These are phyloP conservation scores for Didymella sp. DNA, from an alignment of 2,329 filamentous ascomycete genomes.

Conservation along the genomic window DNA sequence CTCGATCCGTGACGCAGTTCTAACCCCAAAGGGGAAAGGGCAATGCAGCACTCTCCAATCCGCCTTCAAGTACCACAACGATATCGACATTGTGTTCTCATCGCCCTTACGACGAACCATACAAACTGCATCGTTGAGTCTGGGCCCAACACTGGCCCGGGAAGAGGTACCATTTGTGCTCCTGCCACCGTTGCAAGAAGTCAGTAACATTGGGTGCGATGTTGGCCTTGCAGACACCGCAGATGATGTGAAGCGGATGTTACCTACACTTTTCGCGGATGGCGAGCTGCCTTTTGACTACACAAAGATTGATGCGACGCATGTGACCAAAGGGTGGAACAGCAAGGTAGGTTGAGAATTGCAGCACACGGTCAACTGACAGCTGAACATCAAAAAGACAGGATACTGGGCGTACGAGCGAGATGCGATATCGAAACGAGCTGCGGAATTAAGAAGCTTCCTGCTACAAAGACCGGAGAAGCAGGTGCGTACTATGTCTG, in stretches of 20 bases:
- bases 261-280: conserved; percentile 55
- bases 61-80: conserved; percentile 65
- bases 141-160: conserved; percentile 59
- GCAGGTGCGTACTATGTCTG: conserved; percentile 24
- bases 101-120: conserved; percentile 84
- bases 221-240: conserved; percentile 61
- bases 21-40: conserved; percentile 76
- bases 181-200: conserved; percentile 80
- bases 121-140: conserved; percentile 75
- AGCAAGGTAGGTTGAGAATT: conserved; percentile 59
- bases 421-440: conserved; percentile 39
- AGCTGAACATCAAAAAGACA: conserved; percentile 25
- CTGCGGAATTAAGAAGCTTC: conserved; percentile 38
- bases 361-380: not conserved
- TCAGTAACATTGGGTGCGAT: conserved; percentile 76
- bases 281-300: conserved; percentile 63
- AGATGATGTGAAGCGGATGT: conserved; percentile 54
- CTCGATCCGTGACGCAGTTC: conserved; percentile 74
- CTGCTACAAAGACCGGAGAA: conserved; percentile 39
- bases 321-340: conserved; percentile 74
- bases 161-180: conserved; percentile 60
- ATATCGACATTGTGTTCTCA: conserved; percentile 73
- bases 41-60: conserved; percentile 73
- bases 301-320: conserved; percentile 63
- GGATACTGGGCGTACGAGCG: conserved; percentile 44